Evolutionary conservation across 352 stramenopile genomes (phyloP), one percentile per base, ranked within the genome.

Genomic region (Phytophthora litchii): DNA sequence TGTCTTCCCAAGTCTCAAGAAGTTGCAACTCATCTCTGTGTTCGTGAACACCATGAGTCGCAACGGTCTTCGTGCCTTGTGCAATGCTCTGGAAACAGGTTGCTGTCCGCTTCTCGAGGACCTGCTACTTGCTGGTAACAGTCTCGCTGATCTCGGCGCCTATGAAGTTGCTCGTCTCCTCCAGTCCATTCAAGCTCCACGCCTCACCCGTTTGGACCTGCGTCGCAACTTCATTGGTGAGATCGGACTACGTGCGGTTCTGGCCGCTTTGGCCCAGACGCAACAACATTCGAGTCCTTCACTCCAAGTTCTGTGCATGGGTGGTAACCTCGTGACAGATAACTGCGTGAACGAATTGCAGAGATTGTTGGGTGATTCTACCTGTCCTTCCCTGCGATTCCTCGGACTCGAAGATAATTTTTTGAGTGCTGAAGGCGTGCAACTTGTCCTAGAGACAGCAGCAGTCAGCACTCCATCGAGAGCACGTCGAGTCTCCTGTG

Each of bases 361-460:
- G 17, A 60, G 44, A 9, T 45, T 91, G 46, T 38, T 91, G 9
- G 47, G 56, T 3, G 60, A 60, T 12, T 58, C 62, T 3, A 25
- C 60, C 6, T 90, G 76, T 43, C 74, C 80, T 12, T 66, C 67
- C 9, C 53, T 93, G 46, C 70, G 74, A 3, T 93, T 93, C 41
- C 69, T 94, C 21, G 84, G 84, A 0, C 73, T 94, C 9, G 84
- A 94, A 45, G 82, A 92, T 64, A 94, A 94, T 50, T 93, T 91
- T 51, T 58, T 94, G 43, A 89, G 80, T 21, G 64, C 69, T 10
- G 50, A 76, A 25, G 80, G 82, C 7, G 82, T 92, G 19, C 75
- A 89, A 34, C 71, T 62, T 23, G 83, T 93, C 35, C 77, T 92
- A 14, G 56, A 87, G 34, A 76, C 76, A 3, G 83, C 83, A 43